Base-by-base conservation (phyloP, 805 yeast species). In the Candida silvicultrix region DNA sequence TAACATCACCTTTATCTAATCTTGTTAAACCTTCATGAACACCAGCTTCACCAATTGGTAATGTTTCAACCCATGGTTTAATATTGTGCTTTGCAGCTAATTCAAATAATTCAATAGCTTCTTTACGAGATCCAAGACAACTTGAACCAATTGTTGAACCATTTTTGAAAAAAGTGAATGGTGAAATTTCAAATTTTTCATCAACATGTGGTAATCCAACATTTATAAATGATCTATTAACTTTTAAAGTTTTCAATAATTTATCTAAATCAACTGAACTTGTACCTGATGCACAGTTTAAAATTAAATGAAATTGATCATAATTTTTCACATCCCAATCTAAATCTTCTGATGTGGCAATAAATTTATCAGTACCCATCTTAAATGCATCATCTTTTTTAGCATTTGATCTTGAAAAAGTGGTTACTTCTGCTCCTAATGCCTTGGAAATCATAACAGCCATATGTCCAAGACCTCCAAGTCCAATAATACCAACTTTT, bases 191-290 rank as follows among this genome's bases (percentile, higher is more conserved):
- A 45, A 67, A 59, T 37, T 55, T 55, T 49, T 64, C 69, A 42
- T 53, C 64, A 43, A 75, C 70, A 41, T 69, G 74, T 45, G 92
- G 88, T 56, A 83, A 69, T 45, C 92, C 92, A 46, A 81, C 89
- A 32, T 83, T 70, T 45, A 81, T 71, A 59, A 81, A 75, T 44
- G 70, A 68, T 45, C 83, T 82, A 57, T 75, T 75, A 38, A 82
- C 78, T 57, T 72, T 80, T 61, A 86, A 69, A 25, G 73, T 60
- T 25, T 63, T 59, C 49, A 82, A 58, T 60, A 78, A 77, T 22
- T 67, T 58, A 51, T 70, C 66, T 45, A 82, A 59, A 49, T 74
- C 78, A 54, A 80, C 67, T 41, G 71, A 73, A 12, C 65, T 53
- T 6, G 70, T 62, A 12, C 74, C 66, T 20, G 71, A 59, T 34